Percentiles rank a stretch among this genome's conserved stretches.
phyloP scores from a whole-genome alignment of 495 filamentous ascomycete genomes.

The Aspergillus olivimuriae region DNA sequence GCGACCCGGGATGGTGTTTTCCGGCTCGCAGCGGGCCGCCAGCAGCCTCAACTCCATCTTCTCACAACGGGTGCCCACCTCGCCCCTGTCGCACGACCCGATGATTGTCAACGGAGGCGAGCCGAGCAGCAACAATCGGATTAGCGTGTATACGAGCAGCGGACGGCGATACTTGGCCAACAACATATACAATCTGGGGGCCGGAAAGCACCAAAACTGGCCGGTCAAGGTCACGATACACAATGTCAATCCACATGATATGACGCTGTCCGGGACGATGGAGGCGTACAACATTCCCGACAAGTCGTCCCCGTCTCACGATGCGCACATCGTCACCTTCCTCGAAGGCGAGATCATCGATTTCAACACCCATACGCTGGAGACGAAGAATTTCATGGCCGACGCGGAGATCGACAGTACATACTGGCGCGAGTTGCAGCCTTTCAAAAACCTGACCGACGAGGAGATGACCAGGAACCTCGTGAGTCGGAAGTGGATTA shows the following conservation, averaged over 20 bases:
- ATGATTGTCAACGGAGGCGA: constrained; percentile 38
- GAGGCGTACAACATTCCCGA: constrained; percentile 71
- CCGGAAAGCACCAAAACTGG: constrained; percentile 54
- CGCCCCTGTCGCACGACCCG: constrained; percentile 23
- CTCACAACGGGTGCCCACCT: constrained; percentile 22
- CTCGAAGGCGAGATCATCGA: constrained; percentile 75
- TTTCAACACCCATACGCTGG: constrained; percentile 59
- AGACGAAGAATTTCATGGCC: constrained; percentile 61
- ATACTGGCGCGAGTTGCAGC: constrained; percentile 67
- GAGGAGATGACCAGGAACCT: constrained; percentile 53
- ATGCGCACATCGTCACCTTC: constrained; percentile 63
- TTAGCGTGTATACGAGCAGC: constrained; percentile 26
- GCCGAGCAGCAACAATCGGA: constrained; percentile 21
- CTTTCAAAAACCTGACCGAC: constrained; percentile 54
- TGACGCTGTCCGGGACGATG: constrained; percentile 71
- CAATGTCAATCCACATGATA: constrained; percentile 53
- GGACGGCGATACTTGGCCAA: constrained; percentile 36
- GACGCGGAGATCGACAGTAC: constrained; percentile 55
- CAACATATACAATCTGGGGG: constrained; percentile 20
- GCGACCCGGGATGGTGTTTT: constrained; percentile 56
- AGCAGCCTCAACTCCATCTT: constrained; percentile 24
- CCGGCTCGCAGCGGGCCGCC: constrained; percentile 52
- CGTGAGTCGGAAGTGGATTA: constrained; percentile 51
- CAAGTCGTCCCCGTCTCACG: constrained; percentile 45
- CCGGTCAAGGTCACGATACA: constrained; percentile 69